Evolutionary conservation across 2,329 filamentous ascomycete genomes (phyloP).

Genomic region (Metarhizium brunneum): DNA sequence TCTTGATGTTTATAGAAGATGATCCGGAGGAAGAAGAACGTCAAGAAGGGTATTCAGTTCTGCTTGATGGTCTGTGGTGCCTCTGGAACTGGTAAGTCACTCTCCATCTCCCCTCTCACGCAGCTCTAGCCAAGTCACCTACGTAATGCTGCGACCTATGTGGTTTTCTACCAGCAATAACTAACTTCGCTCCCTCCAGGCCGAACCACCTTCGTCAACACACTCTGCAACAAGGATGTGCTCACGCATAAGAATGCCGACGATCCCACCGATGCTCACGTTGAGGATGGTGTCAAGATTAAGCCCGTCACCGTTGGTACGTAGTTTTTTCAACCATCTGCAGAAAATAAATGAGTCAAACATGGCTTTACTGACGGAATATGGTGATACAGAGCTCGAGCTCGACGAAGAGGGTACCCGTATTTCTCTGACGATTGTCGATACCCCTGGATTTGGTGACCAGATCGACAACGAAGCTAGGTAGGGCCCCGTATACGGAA

Average conservation of each 20-base stretch:
- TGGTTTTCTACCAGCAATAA: neutral
- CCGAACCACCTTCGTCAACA: constrained; percentile 98
- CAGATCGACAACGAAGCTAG: constrained; percentile 99
- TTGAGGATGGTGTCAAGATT: constrained; percentile 97
- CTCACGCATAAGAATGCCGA: constrained; percentile 87
- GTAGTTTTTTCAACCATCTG: constrained; percentile 5
- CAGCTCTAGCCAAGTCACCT: neutral
- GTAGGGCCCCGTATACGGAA: constrained; percentile 35
- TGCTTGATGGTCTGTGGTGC: constrained; percentile 99
- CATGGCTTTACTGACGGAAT: neutral
- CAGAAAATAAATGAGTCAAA: neutral
- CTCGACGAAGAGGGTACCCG: constrained; percentile 97
- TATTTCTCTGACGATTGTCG: constrained; percentile 96
- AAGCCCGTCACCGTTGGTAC: constrained; percentile 95
- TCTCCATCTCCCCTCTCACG: neutral
- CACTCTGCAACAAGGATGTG: constrained; percentile 90
- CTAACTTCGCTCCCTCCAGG: constrained; percentile 38
- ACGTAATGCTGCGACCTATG: neutral
- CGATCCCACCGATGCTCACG: constrained; percentile 76
- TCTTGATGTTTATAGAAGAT: constrained; percentile 54
- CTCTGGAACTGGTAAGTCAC: constrained; percentile 80
- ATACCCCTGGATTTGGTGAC: constrained; percentile 96
- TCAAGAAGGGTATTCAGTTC: constrained; percentile 99
- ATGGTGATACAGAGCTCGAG: constrained; percentile 60
- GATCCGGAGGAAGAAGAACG: constrained; percentile 99